Evolutionary conservation across 108 stramenopile species (phyloP).

Genomic region (Craspedostauros australis): DNA sequence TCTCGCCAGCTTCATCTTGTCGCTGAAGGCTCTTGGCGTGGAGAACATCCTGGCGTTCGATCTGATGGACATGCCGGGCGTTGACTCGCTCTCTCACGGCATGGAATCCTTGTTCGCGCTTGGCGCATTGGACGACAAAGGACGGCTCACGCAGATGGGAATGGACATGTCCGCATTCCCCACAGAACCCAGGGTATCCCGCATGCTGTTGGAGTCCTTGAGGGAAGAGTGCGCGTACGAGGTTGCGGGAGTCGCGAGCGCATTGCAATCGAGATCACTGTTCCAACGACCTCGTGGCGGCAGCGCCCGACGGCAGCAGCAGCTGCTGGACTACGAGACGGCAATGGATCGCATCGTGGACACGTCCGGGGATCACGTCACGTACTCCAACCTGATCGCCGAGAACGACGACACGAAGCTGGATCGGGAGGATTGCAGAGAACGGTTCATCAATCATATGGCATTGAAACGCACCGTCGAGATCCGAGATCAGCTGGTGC

Average conservation of each 20-base stretch:
- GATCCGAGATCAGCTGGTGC: conserved; percentile 65
- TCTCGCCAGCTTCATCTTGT: conserved; percentile 80
- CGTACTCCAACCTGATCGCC: conserved; percentile 70
- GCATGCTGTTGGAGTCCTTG: conserved; percentile 74
- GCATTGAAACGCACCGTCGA: conserved; percentile 68
- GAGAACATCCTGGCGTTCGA: conserved; percentile 92
- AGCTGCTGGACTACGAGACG: conserved; percentile 59
- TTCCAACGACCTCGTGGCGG: conserved; percentile 50
- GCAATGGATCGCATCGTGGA: conserved; percentile 82
- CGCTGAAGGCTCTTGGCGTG: conserved; percentile 94
- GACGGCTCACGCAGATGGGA: conserved; percentile 62
- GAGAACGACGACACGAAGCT: conserved; percentile 59
- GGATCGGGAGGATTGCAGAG: conserved; percentile 67
- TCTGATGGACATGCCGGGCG: conserved; percentile 80
- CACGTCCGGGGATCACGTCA: conserved; percentile 88
- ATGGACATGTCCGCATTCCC: conserved; percentile 82
- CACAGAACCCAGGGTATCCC: conserved; percentile 68
- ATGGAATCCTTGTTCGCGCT: conserved; percentile 79
- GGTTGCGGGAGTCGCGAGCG: conserved; percentile 83
- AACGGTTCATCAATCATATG: conserved; percentile 73
- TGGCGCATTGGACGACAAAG: conserved; percentile 74
- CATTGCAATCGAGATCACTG: conserved; percentile 74
- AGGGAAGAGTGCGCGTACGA: conserved; percentile 63
- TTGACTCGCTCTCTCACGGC: conserved; percentile 71
- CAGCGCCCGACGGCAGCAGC: conserved; percentile 48